Evolutionary conservation across 2,329 filamentous ascomycete genomes (phyloP).

Genomic region (Aspergillus novoparasiticus): DNA sequence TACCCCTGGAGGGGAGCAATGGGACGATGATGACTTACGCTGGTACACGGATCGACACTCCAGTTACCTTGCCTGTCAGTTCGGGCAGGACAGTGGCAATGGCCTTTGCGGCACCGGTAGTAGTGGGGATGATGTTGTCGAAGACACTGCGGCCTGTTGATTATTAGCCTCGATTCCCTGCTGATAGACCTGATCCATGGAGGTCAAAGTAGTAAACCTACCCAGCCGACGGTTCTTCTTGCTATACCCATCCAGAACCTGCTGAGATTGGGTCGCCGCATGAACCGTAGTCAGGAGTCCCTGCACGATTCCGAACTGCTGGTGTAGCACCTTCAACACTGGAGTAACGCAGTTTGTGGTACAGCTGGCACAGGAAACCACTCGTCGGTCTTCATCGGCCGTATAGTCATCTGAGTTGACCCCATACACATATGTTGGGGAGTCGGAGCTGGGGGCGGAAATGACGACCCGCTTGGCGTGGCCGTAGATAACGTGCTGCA

Average conservation of each 20-base stretch:
- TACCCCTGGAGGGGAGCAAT: too few species aligned
- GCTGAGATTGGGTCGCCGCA: constrained; percentile 35
- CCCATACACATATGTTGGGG: constrained; percentile 60
- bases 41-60: constrained; percentile 94
- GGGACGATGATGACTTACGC: constrained; percentile 48
- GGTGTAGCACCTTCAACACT: neutral
- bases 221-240: constrained; percentile 37
- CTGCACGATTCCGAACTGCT: constrained; percentile 33
- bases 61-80: constrained; percentile 92
- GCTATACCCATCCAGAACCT: constrained; percentile 38
- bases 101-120: constrained; percentile 92
- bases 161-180: neutral
- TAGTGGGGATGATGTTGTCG: constrained; percentile 94
- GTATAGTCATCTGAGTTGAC: constrained; percentile 33
- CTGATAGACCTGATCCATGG: too few species aligned
- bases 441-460: constrained; percentile 58
- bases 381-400: constrained; percentile 15
- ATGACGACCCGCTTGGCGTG: constrained; percentile 87
- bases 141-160: constrained; percentile 78
- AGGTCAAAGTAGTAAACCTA: constrained; percentile 7
- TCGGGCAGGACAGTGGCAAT: constrained; percentile 93
- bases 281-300: constrained; percentile 36
- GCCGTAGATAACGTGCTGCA: constrained; percentile 75
- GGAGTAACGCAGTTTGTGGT: neutral
- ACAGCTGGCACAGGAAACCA: neutral